Evolutionary conservation across 441 rosid genomes (phyloP), one percentile per base, ranked within the genome.

Genomic region (Erodium moschatum): DNA sequence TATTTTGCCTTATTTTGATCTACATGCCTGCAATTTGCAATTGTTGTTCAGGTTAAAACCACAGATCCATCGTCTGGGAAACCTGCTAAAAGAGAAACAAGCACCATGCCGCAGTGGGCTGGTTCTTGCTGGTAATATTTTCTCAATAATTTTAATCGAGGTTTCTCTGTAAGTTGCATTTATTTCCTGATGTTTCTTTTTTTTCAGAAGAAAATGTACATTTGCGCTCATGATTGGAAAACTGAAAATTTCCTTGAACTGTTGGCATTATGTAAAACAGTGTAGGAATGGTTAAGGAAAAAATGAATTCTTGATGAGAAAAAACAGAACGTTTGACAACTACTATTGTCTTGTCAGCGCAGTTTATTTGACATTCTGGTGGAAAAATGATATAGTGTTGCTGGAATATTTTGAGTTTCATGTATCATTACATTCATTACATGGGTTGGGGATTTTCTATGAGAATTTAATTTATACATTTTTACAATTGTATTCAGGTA

Each of bases 91-190:
- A 81, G 98, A 85, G 98, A 89, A 88, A 91, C 98, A 68, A 94
- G 86, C 83, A 94, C 98, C 73, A 89, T 94, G 98, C 97, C 98
- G 5, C 98, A 94, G 65, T 94, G 98, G 97, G 97, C 98, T 70
- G 97, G 98, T 67, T 94, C 98, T 82, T 94, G 97, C 88, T 94
- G 98, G 98, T 91, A 84, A 71, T 20, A 27, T n/a, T 52, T 72
- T 73, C 46, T 67, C 1, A 19, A 4, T 31, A 54, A 62, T 68
- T 63, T 68, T 24, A 63, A 24, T 70, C 27, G n/a, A 7, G 12
- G 4, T 54, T 38, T 71, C 52, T 44, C n/a, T 18, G 19, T 27
- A 20, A 52, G 44, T 48, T 67, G 38, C 33, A 48, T 68, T 66
- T 67, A 11, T 1, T 56, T 31, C 35, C 40, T 35, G 16, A 8